These are phyloP conservation scores for Lodderomyces beijingensis DNA, from an alignment of 1,139 yeast species.

Conservation along the genomic window DNA sequence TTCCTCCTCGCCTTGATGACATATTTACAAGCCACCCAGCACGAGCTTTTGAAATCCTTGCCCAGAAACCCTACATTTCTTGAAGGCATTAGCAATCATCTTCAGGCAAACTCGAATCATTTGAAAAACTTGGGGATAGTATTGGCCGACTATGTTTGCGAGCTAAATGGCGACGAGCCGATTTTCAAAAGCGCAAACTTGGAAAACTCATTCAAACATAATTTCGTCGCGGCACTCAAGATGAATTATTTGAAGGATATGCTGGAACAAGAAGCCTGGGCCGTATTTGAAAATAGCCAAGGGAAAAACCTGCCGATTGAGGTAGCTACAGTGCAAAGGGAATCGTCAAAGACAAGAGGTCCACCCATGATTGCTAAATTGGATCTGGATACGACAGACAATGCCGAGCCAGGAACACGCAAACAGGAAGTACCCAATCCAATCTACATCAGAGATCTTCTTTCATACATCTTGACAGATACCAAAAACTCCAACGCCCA, in stretches of 20 bases:
- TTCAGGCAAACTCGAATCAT: constrained; percentile 39
- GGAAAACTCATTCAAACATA: constrained; percentile 5
- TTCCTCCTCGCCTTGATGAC: constrained; percentile 25
- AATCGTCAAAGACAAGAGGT: not conserved
- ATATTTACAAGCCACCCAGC: constrained; percentile 14
- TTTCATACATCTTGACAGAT: constrained; percentile 49
- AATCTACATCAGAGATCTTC: constrained; percentile 57
- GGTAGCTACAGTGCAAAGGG: not conserved
- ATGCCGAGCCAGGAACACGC: constrained; percentile 41
- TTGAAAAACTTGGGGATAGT: constrained; percentile 43
- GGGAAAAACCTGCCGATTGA: not conserved
- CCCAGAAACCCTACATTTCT: constrained; percentile 29
- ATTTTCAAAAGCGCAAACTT: constrained; percentile 33
- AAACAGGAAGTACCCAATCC: constrained; percentile 44
- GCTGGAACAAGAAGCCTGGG: constrained; percentile 16
- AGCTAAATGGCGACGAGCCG: constrained; percentile 23
- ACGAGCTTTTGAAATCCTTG: constrained; percentile 16
- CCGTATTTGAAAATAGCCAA: not conserved
- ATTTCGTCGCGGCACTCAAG: not conserved
- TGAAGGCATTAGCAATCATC: constrained; percentile 39
- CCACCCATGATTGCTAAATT: constrained; percentile 3
- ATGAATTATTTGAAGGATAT: no score
- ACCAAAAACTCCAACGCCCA: constrained; percentile 40
- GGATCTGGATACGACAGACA: constrained; percentile 23
- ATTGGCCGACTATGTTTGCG: constrained; percentile 44